These are phyloP conservation scores for Xerocomus potaroensis DNA, from an alignment of 768 basidiomycete species.

Conservation along the genomic window DNA sequence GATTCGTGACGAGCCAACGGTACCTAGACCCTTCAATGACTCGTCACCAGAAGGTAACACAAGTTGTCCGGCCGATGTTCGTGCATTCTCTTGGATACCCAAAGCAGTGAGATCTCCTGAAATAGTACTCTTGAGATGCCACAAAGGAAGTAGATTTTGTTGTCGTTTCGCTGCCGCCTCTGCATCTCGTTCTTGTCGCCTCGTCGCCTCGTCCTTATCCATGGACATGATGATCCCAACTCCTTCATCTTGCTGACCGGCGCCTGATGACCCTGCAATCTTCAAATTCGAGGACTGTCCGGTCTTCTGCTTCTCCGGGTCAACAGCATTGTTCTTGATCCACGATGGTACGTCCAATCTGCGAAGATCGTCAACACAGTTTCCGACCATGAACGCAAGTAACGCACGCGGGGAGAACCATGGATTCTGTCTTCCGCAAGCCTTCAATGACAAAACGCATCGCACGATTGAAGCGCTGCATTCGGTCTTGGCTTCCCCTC, in stretches of 20 bases:
- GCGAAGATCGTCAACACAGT: conserved; percentile 3
- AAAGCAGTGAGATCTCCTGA: conserved; percentile 87
- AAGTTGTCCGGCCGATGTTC: conserved; percentile 38
- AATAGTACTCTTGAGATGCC: conserved; percentile 96
- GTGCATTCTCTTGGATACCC: conserved; percentile 69
- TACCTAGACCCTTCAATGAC: conserved; percentile 64
- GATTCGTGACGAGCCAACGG: conserved; percentile 38
- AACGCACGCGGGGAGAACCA: conserved; percentile 78
- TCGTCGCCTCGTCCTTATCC: conserved; percentile 81
- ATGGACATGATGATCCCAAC: conserved; percentile 84
- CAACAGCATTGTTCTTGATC: conserved; percentile 70
- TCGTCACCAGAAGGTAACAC: conserved; percentile 59
- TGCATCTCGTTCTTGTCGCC: conserved; percentile 67
- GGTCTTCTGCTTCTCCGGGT: conserved; percentile 56
- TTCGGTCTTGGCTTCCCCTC: conserved; percentile 83
- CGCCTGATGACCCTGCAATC: conserved; percentile 66
- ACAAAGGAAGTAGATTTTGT: conserved; percentile 89
- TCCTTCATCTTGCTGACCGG: conserved; percentile 61
- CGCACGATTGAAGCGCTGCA: conserved; percentile 92
- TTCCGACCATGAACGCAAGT: not conserved
- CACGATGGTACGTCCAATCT: conserved; percentile 83
- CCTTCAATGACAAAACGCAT: conserved; percentile 86
- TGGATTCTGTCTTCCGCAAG: conserved; percentile 82
- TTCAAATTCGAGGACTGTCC: conserved; percentile 56
- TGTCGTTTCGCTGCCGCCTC: conserved; percentile 81